These are phyloP conservation scores for Aspergillus sp. DNA, from an alignment of 2,329 filamentous ascomycete genomes.

Conservation along the genomic window DNA sequence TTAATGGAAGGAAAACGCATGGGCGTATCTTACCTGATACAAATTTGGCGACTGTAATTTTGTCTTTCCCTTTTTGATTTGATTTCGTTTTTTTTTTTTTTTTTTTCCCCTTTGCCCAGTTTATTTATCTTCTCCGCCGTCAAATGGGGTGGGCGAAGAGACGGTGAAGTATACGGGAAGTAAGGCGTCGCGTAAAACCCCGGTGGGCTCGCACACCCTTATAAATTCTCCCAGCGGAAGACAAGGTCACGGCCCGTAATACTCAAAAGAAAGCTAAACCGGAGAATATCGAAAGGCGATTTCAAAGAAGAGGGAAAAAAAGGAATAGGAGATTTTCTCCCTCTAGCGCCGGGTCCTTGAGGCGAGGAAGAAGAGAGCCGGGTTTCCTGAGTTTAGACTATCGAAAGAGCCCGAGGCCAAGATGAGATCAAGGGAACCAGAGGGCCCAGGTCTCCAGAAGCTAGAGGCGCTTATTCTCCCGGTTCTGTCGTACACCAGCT, in stretches of 20 bases:
- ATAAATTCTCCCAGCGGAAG: conserved; percentile 12
- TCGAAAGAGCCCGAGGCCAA: conserved; percentile 3
- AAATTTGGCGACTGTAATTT: conserved; percentile 7
- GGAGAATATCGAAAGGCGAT: conserved; percentile 1
- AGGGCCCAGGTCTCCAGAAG: background rate
- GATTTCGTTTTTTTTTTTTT: background rate
- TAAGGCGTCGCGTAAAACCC: conserved; percentile 21
- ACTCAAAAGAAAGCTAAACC: background rate
- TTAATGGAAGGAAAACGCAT: conserved; percentile 11
- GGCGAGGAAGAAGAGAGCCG: background rate
- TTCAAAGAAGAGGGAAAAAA: background rate
- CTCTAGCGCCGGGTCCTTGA: conserved; percentile 1
- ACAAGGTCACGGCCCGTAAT: background rate
- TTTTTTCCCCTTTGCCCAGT: background rate
- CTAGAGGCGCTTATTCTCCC: background rate
- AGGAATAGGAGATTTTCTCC: conserved; percentile 12
- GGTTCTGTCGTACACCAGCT: conserved; percentile 1
- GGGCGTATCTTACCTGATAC: conserved; percentile 20
- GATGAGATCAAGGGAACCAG: background rate
- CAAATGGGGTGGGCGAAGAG: conserved; percentile 12
- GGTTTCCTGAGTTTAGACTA: background rate
- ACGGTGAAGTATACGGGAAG: conserved; percentile 29
- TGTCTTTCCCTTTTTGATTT: conserved; percentile 8
- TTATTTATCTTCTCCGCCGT: conserved; percentile 1
- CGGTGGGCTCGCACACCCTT: conserved; percentile 15